These are phyloP conservation scores for Penicillium mononematosum DNA, from an alignment of 495 filamentous ascomycete genomes.

Conservation along the genomic window DNA sequence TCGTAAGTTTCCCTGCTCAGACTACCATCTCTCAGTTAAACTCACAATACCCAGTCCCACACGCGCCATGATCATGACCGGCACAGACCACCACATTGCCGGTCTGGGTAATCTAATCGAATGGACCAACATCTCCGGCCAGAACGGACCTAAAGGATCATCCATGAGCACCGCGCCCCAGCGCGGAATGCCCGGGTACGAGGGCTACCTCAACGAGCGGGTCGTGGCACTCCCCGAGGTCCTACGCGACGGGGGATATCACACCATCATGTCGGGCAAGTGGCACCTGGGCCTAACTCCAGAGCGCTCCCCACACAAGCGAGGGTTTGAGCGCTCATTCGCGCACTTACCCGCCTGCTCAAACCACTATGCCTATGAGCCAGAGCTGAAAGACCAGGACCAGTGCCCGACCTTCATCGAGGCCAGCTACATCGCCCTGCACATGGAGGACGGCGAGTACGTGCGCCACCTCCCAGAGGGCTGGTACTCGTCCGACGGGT, in stretches of 20 bases:
- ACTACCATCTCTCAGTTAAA: background rate
- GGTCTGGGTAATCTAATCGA: slow-evolving; percentile 49
- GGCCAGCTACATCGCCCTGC: slow-evolving; percentile 54
- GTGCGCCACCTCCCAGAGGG: slow-evolving; percentile 52
- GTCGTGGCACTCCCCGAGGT: slow-evolving; percentile 63
- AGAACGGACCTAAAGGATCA: slow-evolving; percentile 46
- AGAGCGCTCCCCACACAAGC: slow-evolving; percentile 40
- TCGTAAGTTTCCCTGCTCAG: slow-evolving; percentile 34
- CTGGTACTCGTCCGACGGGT: slow-evolving; percentile 57
- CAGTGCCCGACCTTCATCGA: slow-evolving; percentile 52
- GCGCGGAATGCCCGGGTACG: slow-evolving; percentile 62
- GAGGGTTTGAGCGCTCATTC: slow-evolving; percentile 48
- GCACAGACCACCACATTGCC: slow-evolving; percentile 49
- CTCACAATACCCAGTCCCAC: slow-evolving; percentile 42
- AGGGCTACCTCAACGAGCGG: slow-evolving; percentile 62
- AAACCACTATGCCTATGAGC: slow-evolving; percentile 63
- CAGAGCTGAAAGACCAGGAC: slow-evolving; percentile 47
- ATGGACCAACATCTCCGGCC: slow-evolving; percentile 50
- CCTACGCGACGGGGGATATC: slow-evolving; percentile 60
- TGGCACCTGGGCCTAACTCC: slow-evolving; percentile 54
- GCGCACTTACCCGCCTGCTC: slow-evolving; percentile 56
- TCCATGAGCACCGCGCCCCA: slow-evolving; percentile 44
- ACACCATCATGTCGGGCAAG: slow-evolving; percentile 62
- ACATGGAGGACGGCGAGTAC: slow-evolving; percentile 59
- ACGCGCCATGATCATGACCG: slow-evolving; percentile 58